Evolutionary conservation across 805 yeast genomes (phyloP).

Genomic region (Starmera pachycereana): DNA sequence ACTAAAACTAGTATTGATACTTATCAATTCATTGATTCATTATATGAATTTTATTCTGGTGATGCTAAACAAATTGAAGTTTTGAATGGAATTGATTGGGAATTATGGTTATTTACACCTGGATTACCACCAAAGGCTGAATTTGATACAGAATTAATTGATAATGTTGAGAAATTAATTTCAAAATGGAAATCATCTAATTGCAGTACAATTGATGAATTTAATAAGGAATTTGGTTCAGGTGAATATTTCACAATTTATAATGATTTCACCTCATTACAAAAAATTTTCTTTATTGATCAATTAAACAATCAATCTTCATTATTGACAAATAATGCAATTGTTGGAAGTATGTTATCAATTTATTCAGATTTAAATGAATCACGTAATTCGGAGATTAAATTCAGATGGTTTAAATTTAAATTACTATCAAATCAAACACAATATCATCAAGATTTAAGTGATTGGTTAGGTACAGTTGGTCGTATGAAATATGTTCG

Average conservation of each 20-base stretch:
- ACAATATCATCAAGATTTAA: conserved; percentile 40
- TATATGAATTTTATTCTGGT: conserved; percentile 51
- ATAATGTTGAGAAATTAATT: conserved; percentile 58
- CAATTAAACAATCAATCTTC: conserved; percentile 43
- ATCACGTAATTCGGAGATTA: conserved; percentile 70
- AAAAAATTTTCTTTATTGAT: conserved; percentile 71
- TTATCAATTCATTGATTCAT: conserved; percentile 65
- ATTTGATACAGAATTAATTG: conserved; percentile 72
- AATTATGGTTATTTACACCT: conserved; percentile 68
- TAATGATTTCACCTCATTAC: conserved; percentile 55
- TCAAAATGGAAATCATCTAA: conserved; percentile 40
- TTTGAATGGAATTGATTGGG: conserved; percentile 76
- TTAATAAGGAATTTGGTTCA: conserved; percentile 5
- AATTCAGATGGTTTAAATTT: conserved; percentile 66
- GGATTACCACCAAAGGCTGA: conserved; percentile 86
- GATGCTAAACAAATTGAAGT: conserved; percentile 31
- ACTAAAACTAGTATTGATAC: conserved; percentile 69
- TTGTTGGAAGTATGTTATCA: conserved; percentile 25
- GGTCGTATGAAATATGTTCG: conserved; percentile 94
- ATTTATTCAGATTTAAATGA: conserved; percentile 29
- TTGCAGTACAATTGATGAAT: conserved; percentile 8
- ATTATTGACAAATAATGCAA: conserved; percentile 22
- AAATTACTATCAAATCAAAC: conserved; percentile 44
- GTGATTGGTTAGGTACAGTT: conserved; percentile 82
- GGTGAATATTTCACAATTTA: conserved; percentile 26